Evolutionary conservation across 306 rosid species (phyloP).

Genomic region (Clitoria ternatea): DNA sequence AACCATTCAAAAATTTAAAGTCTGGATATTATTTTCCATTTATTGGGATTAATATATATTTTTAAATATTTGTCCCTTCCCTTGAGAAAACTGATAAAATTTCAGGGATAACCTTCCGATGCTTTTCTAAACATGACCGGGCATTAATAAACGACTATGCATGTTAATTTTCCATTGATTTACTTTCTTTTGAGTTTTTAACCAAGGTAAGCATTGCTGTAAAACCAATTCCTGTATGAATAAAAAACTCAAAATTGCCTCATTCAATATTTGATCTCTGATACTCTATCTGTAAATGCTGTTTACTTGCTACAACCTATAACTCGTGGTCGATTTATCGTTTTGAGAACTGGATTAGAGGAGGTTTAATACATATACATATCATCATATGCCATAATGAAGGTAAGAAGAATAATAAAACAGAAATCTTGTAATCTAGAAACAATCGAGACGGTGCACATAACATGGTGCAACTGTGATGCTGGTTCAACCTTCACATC

Average conservation of each 20-base stretch:
- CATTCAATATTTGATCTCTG: not conserved
- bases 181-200: not conserved
- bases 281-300: not conserved
- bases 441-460: not conserved
- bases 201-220: not conserved
- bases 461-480: not conserved
- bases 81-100: too few species aligned
- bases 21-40: too few species aligned
- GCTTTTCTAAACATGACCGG: too few species aligned
- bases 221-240: too few species aligned
- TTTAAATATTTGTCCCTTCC: too few species aligned
- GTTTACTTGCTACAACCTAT: not conserved
- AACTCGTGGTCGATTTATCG: not conserved
- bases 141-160: not conserved
- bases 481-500: conserved; percentile 28
- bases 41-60: too few species aligned
- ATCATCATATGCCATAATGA: not conserved
- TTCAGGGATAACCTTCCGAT: too few species aligned
- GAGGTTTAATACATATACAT: not conserved
- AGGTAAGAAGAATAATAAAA: not conserved
- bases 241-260: not conserved
- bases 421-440: not conserved
- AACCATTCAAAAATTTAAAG: too few species aligned
- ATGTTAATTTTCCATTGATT: not conserved
- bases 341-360: not conserved